Conservation (phyloP, 2,329 filamentous ascomycete species). For the Cordyceps militaris region DNA sequence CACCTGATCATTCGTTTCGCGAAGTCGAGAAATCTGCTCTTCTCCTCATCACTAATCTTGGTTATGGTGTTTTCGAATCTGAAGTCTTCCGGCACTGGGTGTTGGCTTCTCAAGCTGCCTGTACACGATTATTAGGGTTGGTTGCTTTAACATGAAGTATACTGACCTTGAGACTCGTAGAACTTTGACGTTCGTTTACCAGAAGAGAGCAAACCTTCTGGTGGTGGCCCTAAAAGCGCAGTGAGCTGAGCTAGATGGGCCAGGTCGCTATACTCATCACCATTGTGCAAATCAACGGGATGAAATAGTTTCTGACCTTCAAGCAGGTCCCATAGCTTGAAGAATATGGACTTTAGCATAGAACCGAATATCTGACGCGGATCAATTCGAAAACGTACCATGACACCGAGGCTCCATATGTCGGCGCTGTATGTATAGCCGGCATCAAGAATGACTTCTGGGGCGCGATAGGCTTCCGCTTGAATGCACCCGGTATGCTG, state of each 20-base stretch:
- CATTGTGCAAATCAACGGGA: not conserved
- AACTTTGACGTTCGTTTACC: not conserved
- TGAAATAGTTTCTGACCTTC: not conserved
- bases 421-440: conserved; percentile 17
- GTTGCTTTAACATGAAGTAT: not conserved
- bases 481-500: conserved; percentile 15
- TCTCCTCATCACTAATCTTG: not conserved
- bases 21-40: not conserved
- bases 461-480: conserved; percentile 17
- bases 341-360: not conserved
- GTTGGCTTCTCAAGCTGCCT: not conserved
- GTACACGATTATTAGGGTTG: not conserved
- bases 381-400: conserved; percentile 14
- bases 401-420: conserved; percentile 20
- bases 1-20: not conserved
- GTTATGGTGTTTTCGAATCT: not conserved
- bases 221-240: not conserved
- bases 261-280: not conserved
- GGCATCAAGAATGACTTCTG: conserved; percentile 19
- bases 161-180: not conserved
- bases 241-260: not conserved
- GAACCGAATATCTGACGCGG: not conserved
- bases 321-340: not conserved
- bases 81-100: not conserved
- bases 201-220: not conserved